A percentile compares a stretch with the other conserved stretches of the same genome.
Conservation (phyloP, 345 rosid species). For the Lumnitzera littorea region DNA sequence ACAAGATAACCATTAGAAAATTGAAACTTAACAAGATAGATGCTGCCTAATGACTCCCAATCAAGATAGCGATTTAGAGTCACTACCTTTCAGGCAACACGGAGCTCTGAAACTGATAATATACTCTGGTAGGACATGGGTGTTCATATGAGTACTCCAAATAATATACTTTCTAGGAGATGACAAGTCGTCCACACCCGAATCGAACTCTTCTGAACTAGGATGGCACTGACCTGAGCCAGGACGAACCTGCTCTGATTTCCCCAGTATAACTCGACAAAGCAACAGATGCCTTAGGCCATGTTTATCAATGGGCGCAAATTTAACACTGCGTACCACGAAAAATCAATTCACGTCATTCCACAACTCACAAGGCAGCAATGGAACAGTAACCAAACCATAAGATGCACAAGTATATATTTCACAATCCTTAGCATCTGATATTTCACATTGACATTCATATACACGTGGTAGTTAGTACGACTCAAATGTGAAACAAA, state of each 20-base stretch:
- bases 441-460: not conserved
- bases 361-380: not conserved
- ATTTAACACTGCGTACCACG: conserved; percentile 33
- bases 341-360: not conserved
- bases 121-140: conserved; percentile 14
- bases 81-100: conserved; percentile 1
- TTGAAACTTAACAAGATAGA: not conserved
- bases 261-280: conserved; percentile 67
- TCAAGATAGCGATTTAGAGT: not conserved
- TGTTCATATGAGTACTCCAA: conserved; percentile 18
- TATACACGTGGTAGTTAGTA: not conserved
- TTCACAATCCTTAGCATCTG: not conserved
- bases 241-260: conserved; percentile 44
- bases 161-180: conserved; percentile 15
- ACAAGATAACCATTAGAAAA: not conserved
- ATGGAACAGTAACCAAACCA: not conserved
- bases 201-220: conserved; percentile 12
- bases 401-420: not conserved
- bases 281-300: conserved; percentile 63
- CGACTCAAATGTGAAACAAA: not conserved
- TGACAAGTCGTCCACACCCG: conserved; percentile 15
- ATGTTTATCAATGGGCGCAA: conserved; percentile 31
- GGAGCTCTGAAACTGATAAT: conserved; percentile 19
- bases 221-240: conserved; percentile 53
- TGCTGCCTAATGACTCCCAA: not conserved